These are phyloP conservation scores for Thraustotheca clavata DNA, from an alignment of 352 stramenopile species.

Conservation along the genomic window DNA sequence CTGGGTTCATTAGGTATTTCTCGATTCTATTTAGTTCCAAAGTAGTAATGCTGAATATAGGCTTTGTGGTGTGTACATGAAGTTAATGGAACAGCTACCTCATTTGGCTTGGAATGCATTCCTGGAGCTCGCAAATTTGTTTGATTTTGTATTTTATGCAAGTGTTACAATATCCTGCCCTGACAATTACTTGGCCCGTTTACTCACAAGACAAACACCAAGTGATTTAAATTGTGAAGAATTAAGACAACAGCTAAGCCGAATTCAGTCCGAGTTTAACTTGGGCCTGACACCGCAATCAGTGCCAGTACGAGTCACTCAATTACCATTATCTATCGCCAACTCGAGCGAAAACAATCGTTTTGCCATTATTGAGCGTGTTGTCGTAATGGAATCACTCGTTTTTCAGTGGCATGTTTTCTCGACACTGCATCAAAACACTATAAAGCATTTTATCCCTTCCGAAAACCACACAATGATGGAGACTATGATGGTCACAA, in stretches of 20 bases:
- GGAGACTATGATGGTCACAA: background rate
- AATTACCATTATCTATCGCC: constrained; percentile 35
- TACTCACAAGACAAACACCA: constrained; percentile 10
- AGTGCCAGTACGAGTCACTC: constrained; percentile 26
- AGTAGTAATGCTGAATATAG: constrained; percentile 24
- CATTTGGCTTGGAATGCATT: constrained; percentile 64
- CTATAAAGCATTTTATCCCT: background rate
- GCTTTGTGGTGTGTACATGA: constrained; percentile 73
- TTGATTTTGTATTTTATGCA: constrained; percentile 73
- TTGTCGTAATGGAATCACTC: constrained; percentile 56
- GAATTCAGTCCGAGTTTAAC: background rate
- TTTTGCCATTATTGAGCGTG: constrained; percentile 51
- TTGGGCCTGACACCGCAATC: background rate
- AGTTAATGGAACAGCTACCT: constrained; percentile 81
- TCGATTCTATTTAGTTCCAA: background rate
- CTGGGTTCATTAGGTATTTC: constrained; percentile 18
- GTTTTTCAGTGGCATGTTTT: constrained; percentile 52
- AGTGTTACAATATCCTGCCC: constrained; percentile 61
- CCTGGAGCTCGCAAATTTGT: constrained; percentile 57
- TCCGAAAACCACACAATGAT: background rate
- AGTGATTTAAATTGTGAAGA: constrained; percentile 9
- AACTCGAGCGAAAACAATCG: constrained; percentile 43
- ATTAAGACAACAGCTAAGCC: constrained; percentile 4
- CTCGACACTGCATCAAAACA: background rate
- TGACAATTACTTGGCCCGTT: constrained; percentile 30